Percentiles rank a stretch among this genome's conserved stretches.
phyloP scores from a whole-genome alignment of 345 rosid genomes.

The Lumnitzera littorea region DNA sequence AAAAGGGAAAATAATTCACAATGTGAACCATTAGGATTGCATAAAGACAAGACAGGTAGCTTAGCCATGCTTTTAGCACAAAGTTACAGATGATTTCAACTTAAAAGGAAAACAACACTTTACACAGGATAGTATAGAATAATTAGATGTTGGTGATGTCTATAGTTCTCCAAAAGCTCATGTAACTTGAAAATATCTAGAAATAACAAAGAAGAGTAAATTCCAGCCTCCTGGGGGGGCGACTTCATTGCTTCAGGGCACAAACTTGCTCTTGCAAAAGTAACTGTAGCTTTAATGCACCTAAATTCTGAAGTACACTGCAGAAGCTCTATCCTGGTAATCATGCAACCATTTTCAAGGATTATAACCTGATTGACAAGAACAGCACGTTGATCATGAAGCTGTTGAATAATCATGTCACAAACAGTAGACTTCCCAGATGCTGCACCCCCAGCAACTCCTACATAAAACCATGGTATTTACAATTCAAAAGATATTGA shows the following conservation, averaged over 20 bases:
- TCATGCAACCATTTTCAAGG: background rate
- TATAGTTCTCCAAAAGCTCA: no score
- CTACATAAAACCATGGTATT: conserved; percentile 15
- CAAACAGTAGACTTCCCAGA: conserved; percentile 91
- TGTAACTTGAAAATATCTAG: no score
- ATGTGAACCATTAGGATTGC: background rate
- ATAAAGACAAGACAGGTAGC: no score
- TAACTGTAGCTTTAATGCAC: no score
- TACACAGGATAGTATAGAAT: no score
- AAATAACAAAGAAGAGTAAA: background rate
- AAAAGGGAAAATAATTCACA: background rate
- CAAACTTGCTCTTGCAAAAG: no score
- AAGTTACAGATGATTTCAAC: no score
- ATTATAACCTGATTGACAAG: conserved; percentile 67
- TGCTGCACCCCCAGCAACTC: conserved; percentile 93
- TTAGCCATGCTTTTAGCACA: no score
- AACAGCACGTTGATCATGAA: conserved; percentile 93
- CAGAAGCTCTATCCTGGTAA: background rate
- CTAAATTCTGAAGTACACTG: no score
- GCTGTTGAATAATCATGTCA: conserved; percentile 92
- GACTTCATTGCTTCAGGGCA: background rate
- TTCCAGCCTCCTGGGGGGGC: background rate
- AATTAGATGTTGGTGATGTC: no score
- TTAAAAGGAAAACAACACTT: no score
- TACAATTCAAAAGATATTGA: background rate